phyloP scores from a whole-genome alignment of 169 alveolate species.

The Eimeria tenella region DNA sequence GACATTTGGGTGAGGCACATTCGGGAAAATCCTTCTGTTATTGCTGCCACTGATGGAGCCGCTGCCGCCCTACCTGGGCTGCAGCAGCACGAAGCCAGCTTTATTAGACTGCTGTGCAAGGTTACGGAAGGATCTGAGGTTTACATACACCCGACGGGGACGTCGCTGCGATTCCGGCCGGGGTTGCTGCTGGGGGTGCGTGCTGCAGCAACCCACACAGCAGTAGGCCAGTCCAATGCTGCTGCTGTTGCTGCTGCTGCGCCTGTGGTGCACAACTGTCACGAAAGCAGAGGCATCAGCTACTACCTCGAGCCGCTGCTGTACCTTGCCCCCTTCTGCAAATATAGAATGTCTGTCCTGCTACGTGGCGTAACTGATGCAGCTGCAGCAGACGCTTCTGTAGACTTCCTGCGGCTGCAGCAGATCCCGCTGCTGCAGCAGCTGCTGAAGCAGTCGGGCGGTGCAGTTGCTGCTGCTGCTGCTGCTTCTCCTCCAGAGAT shows the following conservation, averaged over 20 bases:
- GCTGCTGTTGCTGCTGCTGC: conserved; percentile 50
- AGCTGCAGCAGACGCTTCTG: conserved; percentile 81
- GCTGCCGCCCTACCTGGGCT: conserved; percentile 90
- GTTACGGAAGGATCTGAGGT: conserved; percentile 90
- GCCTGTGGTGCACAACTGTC: conserved; percentile 83
- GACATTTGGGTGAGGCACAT: neutral
- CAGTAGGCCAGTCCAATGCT: neutral
- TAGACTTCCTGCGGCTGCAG: conserved; percentile 82
- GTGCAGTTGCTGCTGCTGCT: conserved; percentile 84
- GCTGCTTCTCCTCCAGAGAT: conserved; percentile 47
- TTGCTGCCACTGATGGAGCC: conserved; percentile 15
- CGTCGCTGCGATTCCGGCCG: conserved; percentile 89
- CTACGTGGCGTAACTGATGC: conserved; percentile 91
- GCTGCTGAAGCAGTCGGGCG: conserved; percentile 69
- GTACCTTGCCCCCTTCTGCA: conserved; percentile 89
- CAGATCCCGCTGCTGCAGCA: conserved; percentile 86
- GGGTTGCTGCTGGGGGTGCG: conserved; percentile 91
- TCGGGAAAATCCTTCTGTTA: conserved; percentile 10
- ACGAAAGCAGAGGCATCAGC: conserved; percentile 86
- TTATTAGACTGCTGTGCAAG: conserved; percentile 87
- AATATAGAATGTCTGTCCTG: conserved; percentile 84
- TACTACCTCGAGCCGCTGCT: conserved; percentile 89
- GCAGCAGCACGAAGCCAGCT: conserved; percentile 87
- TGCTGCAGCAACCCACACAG: conserved; percentile 57
- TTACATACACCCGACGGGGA: conserved; percentile 91